Percentiles rank a stretch among this genome's conserved stretches.
Evolutionary conservation across 2,329 filamentous ascomycete species (phyloP).

Genomic region (Penicillium sp.): DNA sequence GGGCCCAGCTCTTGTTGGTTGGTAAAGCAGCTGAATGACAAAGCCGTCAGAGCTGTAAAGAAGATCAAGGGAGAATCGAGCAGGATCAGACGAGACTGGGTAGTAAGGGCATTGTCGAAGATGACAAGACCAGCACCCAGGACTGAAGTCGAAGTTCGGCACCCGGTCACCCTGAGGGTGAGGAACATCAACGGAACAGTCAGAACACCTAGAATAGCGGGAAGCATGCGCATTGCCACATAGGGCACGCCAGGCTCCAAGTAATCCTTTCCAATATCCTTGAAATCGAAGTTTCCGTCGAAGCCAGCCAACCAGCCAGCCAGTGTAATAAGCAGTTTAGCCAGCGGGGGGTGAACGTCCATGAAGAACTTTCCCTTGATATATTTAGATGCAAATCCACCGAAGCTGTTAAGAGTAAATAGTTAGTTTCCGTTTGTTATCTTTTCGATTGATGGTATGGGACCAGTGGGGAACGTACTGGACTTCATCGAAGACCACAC

Average conservation of each 20-base stretch:
- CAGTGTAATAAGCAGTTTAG: constrained; percentile 93
- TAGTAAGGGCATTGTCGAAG: constrained; percentile 94
- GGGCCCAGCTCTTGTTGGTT: constrained; percentile 96
- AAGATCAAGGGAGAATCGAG: constrained; percentile 93
- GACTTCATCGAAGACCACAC: constrained; percentile 98
- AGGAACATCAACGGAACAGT: constrained; percentile 91
- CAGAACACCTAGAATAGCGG: constrained; percentile 81
- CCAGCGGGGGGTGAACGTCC: constrained; percentile 97
- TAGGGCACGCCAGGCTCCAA: constrained; percentile 91
- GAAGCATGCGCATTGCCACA: constrained; percentile 93
- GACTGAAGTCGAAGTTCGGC: constrained; percentile 76
- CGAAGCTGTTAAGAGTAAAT: constrained; percentile 63
- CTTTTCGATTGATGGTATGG: constrained; percentile 4
- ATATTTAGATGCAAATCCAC: constrained; percentile 96
- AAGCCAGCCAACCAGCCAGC: constrained; percentile 94
- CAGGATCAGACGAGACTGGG: constrained; percentile 90
- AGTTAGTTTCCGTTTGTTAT: constrained; percentile 2
- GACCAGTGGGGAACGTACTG: constrained; percentile 63
- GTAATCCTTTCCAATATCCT: constrained; percentile 99
- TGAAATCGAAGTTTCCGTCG: constrained; percentile 95
- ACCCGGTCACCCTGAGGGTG: constrained; percentile 85
- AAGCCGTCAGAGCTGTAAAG: constrained; percentile 84
- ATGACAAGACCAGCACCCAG: constrained; percentile 83
- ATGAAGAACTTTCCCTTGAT: constrained; percentile 99
- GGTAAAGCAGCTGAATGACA: constrained; percentile 87